Evolutionary conservation across 2,329 filamentous ascomycete species (phyloP).

Genomic region (Cyphellophora europaea): DNA sequence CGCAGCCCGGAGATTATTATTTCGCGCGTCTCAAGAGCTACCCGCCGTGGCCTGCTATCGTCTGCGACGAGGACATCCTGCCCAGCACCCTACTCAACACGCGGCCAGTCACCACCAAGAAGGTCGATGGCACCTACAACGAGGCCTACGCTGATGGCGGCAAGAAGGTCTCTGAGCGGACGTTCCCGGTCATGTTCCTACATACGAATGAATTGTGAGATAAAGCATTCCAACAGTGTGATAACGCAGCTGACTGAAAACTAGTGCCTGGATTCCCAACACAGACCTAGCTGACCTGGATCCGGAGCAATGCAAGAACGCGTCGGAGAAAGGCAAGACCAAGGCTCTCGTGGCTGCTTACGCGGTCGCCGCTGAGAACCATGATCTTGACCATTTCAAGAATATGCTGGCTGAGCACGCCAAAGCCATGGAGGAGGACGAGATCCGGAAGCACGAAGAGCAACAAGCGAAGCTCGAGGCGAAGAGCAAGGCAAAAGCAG

Average conservation of each 20-base stretch:
- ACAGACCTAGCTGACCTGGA: constrained; percentile 71
- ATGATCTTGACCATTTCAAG: constrained; percentile 77
- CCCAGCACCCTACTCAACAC: constrained; percentile 65
- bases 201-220: constrained; percentile 95
- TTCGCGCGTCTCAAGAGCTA: constrained; percentile 91
- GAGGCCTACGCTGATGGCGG: constrained; percentile 81
- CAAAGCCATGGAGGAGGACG: constrained; percentile 44
- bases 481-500: constrained; percentile 47
- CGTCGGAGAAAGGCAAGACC: constrained; percentile 63
- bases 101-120: constrained; percentile 75
- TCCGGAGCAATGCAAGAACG: constrained; percentile 58
- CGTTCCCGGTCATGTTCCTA: constrained; percentile 92
- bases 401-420: constrained; percentile 56
- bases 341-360: constrained; percentile 75
- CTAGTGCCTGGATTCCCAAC: constrained; percentile 85
- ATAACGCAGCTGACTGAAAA: not conserved
- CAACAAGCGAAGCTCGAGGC: constrained; percentile 29
- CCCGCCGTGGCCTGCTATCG: constrained; percentile 86
- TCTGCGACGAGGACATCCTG: constrained; percentile 92
- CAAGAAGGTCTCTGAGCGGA: constrained; percentile 74
- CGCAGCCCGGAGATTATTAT: constrained; percentile 83
- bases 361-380: constrained; percentile 65
- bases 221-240: not conserved
- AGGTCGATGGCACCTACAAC: constrained; percentile 75
- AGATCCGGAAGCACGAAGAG: constrained; percentile 57